Conservation (phyloP, 768 basidiomycete species). For the Auriculariales sp. region DNA sequence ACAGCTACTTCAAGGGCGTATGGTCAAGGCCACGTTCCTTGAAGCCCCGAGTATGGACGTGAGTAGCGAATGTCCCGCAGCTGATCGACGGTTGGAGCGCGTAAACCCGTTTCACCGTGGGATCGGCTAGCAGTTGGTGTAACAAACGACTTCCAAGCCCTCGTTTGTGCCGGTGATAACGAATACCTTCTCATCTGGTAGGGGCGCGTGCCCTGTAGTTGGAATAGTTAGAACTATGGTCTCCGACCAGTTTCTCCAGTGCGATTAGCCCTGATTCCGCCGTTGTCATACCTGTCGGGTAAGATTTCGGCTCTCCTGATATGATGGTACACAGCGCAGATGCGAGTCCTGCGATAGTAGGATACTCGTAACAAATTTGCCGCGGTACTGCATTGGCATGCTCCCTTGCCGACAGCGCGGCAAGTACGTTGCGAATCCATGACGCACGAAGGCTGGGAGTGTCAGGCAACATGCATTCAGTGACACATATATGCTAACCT, state of each 20-base stretch:
- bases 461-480: not conserved
- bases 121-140: not conserved
- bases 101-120: not conserved
- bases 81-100: not conserved
- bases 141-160: not conserved
- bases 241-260: not conserved
- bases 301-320: slow-evolving; percentile 21
- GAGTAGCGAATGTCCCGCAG: not conserved
- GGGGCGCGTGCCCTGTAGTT: not conserved
- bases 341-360: slow-evolving; percentile 21
- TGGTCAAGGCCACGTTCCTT: not conserved
- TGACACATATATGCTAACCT: not conserved
- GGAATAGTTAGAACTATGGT: too few relatives aligned
- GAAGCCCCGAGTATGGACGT: not conserved
- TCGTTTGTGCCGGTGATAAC: not conserved
- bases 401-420: slow-evolving; percentile 7
- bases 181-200: not conserved
- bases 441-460: slow-evolving; percentile 20
- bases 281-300: slow-evolving; percentile 4
- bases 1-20: not conserved
- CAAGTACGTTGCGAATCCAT: slow-evolving; percentile 18
- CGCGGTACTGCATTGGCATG: slow-evolving; percentile 11
- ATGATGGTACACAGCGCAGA: slow-evolving; percentile 21
- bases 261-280: not conserved
- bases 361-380: slow-evolving; percentile 23